Evolutionary conservation across 2,329 filamentous ascomycete species (phyloP).

Genomic region (Paraphaeosphaeria minitans): DNA sequence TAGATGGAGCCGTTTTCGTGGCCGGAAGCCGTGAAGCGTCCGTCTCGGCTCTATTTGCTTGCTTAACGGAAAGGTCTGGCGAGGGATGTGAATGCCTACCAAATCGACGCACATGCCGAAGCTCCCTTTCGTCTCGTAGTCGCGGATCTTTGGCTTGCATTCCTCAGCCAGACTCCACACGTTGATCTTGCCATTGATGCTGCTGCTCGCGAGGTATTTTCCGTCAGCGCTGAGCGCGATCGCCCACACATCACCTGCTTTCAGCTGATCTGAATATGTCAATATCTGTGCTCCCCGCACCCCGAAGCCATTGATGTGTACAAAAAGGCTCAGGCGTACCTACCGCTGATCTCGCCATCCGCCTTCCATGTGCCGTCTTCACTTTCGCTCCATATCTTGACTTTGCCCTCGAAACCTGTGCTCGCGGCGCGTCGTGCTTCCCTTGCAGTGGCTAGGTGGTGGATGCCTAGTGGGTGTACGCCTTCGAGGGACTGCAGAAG

Average conservation of each 20-base stretch:
- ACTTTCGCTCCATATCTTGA: slow-evolving; percentile 77
- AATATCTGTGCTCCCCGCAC: slow-evolving; percentile 1
- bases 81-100: slow-evolving; percentile 45
- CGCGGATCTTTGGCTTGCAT: slow-evolving; percentile 68
- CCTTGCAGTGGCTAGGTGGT: slow-evolving; percentile 77
- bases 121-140: slow-evolving; percentile 91
- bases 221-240: slow-evolving; percentile 84
- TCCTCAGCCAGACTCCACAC: slow-evolving; percentile 74
- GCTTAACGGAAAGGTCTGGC: slow-evolving; percentile 6
- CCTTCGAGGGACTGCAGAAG: slow-evolving; percentile 78
- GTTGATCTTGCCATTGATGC: slow-evolving; percentile 84
- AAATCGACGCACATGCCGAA: slow-evolving; percentile 90
- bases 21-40: slow-evolving; percentile 84
- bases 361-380: slow-evolving; percentile 59
- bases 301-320: not conserved
- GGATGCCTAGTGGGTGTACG: slow-evolving; percentile 87
- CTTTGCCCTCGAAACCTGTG: slow-evolving; percentile 85
- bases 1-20: slow-evolving; percentile 93
- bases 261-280: slow-evolving; percentile 54
- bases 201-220: slow-evolving; percentile 82
- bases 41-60: slow-evolving; percentile 66
- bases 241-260: slow-evolving; percentile 81
- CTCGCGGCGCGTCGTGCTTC: slow-evolving; percentile 72
- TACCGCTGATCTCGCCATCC: slow-evolving; percentile 54
- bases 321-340: slow-evolving; percentile 32